These are phyloP conservation scores for Heteromeles arbutifolia DNA, from an alignment of 306 rosid species.

Conservation along the genomic window DNA sequence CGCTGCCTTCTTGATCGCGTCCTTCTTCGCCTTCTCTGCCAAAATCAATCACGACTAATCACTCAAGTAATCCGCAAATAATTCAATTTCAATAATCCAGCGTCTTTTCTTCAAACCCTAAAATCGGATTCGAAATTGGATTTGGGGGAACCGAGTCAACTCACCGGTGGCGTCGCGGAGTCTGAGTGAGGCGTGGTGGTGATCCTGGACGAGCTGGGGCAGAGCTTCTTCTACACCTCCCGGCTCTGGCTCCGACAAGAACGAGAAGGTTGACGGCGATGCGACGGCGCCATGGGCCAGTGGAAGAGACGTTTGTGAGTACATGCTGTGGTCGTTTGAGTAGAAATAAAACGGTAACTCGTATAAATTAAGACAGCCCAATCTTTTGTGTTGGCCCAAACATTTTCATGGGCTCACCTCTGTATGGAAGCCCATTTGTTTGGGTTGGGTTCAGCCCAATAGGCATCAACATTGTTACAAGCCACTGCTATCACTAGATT, in stretches of 20 bases:
- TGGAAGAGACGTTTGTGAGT: slow-evolving; percentile 14
- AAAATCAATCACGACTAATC: background rate
- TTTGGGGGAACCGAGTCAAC: background rate
- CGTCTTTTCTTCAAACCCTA: background rate
- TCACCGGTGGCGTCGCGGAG: slow-evolving; percentile 60
- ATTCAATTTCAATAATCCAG: background rate
- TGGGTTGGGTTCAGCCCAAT: background rate
- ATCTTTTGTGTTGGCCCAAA: background rate
- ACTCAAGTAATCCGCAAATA: background rate
- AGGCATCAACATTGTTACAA: background rate
- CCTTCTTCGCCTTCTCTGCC: slow-evolving; percentile 70
- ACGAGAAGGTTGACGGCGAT: background rate
- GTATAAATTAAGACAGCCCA: background rate
- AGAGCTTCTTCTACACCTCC: slow-evolving; percentile 59
- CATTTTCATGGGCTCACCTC: background rate
- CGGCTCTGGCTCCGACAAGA: slow-evolving; percentile 22
- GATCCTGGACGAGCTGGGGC: slow-evolving; percentile 40
- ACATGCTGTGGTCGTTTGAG: slow-evolving; percentile 1
- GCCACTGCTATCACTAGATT: no score
- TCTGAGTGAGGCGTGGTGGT: slow-evolving; percentile 41
- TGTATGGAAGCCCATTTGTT: background rate
- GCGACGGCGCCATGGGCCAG: slow-evolving; percentile 20
- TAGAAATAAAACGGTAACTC: background rate
- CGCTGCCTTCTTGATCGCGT: slow-evolving; percentile 47
- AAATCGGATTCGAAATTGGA: background rate